Percentiles rank a stretch among this genome's conserved stretches.
These are phyloP conservation scores for Candida oleophila DNA, from an alignment of 805 yeast genomes.

Conservation along the genomic window DNA sequence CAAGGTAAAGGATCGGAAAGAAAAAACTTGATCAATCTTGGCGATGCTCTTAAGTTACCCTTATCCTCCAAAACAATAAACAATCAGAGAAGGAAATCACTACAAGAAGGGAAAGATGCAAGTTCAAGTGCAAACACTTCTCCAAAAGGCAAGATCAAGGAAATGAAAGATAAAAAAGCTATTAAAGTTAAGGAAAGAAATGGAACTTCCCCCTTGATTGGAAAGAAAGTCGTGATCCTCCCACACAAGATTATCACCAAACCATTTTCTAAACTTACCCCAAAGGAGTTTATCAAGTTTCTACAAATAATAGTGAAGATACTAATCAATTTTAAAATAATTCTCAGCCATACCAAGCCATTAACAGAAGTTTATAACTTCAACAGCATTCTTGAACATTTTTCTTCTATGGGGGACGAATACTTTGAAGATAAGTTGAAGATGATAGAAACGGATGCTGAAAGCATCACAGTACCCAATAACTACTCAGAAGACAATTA, in stretches of 20 bases:
- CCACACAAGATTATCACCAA: conserved; percentile 43
- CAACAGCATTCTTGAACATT: neutral
- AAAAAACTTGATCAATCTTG: conserved; percentile 25
- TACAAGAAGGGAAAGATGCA: conserved; percentile 4
- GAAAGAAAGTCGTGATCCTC: conserved; percentile 30
- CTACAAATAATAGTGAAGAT: conserved; percentile 37
- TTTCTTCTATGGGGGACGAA: conserved; percentile 1
- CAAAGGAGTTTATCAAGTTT: conserved; percentile 37
- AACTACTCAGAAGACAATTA: neutral
- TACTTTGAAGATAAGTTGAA: conserved; percentile 2
- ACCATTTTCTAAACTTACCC: conserved; percentile 36
- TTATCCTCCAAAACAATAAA: conserved; percentile 29
- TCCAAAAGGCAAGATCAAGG: neutral
- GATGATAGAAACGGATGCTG: neutral
- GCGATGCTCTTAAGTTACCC: conserved; percentile 25
- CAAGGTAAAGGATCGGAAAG: conserved; percentile 11
- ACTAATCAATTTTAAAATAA: conserved; percentile 30
- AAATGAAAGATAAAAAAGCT: neutral
- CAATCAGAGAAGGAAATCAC: conserved; percentile 17
- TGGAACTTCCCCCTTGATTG: neutral
- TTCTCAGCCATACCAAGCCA: conserved; percentile 15
- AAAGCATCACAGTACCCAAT: neutral
- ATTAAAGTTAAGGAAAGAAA: neutral
- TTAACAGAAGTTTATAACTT: conserved; percentile 1
- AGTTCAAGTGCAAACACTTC: conserved; percentile 8